A percentile compares a stretch with the other conserved stretches of the same genome.
phyloP scores from a whole-genome alignment of 2,329 filamentous ascomycete genomes.

The Elsinoe perseae region DNA sequence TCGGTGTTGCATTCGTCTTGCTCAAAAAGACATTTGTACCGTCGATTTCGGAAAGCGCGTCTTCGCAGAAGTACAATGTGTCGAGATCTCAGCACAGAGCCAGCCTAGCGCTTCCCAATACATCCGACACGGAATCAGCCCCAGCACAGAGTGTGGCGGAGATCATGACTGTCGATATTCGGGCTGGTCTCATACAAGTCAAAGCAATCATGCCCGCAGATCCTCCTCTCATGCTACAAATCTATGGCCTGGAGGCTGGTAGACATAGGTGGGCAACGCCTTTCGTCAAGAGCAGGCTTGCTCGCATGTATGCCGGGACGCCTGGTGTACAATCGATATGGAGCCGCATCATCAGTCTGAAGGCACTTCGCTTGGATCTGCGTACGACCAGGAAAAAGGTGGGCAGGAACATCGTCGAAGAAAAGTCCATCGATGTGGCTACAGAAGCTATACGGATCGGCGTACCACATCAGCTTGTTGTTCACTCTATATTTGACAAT shows the following conservation, averaged over 20 bases:
- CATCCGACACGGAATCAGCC: background rate
- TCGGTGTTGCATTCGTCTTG: conserved; percentile 72
- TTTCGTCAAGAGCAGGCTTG: conserved; percentile 66
- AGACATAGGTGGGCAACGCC: conserved; percentile 82
- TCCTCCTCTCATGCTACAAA: conserved; percentile 82
- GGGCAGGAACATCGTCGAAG: conserved; percentile 50
- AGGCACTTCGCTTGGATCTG: conserved; percentile 70
- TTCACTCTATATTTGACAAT: conserved; percentile 91
- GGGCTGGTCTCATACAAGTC: conserved; percentile 71
- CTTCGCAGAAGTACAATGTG: conserved; percentile 11
- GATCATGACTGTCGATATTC: conserved; percentile 73
- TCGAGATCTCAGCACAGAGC: conserved; percentile 15
- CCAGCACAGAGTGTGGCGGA: conserved; percentile 42
- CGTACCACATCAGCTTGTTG: conserved; percentile 82
- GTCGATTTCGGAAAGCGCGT: background rate
- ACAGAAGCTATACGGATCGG: conserved; percentile 80
- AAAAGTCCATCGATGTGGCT: conserved; percentile 75
- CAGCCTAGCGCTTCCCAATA: conserved; percentile 9
- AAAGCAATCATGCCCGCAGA: conserved; percentile 85
- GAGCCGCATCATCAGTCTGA: conserved; percentile 79
- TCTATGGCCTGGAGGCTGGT: conserved; percentile 74
- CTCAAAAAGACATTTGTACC: conserved; percentile 44
- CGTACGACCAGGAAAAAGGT: conserved; percentile 67
- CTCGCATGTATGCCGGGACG: conserved; percentile 80
- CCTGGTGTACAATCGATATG: conserved; percentile 76